phyloP scores from a whole-genome alignment of 306 rosid species.

The Herpetospermum pedunculosum region DNA sequence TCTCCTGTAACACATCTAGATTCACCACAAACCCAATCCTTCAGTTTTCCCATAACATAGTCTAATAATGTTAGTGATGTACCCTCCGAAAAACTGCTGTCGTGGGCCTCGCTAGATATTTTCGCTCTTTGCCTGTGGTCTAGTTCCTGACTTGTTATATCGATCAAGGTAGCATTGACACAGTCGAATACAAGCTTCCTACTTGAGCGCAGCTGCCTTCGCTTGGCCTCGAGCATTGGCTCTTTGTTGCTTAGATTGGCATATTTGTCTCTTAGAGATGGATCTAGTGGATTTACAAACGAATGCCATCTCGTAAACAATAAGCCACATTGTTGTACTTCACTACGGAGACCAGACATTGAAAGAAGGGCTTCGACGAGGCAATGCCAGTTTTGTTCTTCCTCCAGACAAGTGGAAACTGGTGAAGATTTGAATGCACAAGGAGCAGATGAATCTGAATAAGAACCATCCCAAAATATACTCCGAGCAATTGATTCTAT shows the following conservation, averaged over 20 bases:
- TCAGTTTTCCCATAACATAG: constrained; percentile 53
- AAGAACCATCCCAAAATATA: constrained; percentile 62
- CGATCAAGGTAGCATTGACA: constrained; percentile 50
- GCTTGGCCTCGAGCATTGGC: constrained; percentile 52
- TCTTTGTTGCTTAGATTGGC: constrained; percentile 36
- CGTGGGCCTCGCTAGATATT: constrained; percentile 23
- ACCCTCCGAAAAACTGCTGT: constrained; percentile 22
- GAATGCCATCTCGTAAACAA: constrained; percentile 51
- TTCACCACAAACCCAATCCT: constrained; percentile 49
- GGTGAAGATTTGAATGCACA: constrained; percentile 39
- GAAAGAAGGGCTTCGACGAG: constrained; percentile 59
- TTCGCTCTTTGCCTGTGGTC: constrained; percentile 15
- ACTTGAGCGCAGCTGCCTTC: constrained; percentile 60
- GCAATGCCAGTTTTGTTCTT: constrained; percentile 58
- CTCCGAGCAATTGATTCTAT: constrained; percentile 89
- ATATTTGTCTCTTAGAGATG: constrained; percentile 67
- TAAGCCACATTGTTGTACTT: constrained; percentile 19
- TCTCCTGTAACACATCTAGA: constrained; percentile 40
- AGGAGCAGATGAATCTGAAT: constrained; percentile 36
- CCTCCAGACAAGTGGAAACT: constrained; percentile 34
- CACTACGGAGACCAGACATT: constrained; percentile 46
- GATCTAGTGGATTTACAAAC: constrained; percentile 63
- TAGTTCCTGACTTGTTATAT: constrained; percentile 35
- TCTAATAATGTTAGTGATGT: constrained; percentile 34
- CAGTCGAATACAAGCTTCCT: constrained; percentile 78